Percentiles rank a stretch among this genome's conserved stretches.
These are phyloP conservation scores for Fraxinus sp. DNA, from an alignment of 305 asterid genomes.

Conservation along the genomic window DNA sequence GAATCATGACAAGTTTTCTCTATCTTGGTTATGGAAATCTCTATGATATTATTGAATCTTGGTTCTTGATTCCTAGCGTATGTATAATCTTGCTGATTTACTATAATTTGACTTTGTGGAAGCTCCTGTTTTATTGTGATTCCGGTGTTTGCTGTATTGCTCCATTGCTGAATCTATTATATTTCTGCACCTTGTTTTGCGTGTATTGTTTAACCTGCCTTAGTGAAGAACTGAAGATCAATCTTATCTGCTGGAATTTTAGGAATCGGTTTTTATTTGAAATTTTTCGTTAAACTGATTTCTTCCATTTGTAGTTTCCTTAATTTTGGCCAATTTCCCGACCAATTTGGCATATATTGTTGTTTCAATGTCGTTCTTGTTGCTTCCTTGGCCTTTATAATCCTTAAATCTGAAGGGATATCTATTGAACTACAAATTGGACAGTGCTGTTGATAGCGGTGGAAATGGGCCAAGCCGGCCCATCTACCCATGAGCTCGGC, in stretches of 20 bases:
- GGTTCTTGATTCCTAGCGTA: background rate
- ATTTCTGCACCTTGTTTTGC: background rate
- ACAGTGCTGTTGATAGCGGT: background rate
- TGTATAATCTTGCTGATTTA: background rate
- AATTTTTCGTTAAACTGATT: background rate
- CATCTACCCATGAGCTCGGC: too few relatives aligned
- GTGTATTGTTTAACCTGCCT: background rate
- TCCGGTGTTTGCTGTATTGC: background rate
- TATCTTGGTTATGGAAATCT: conserved; percentile 2
- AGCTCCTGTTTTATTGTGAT: background rate
- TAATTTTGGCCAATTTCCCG: conserved; percentile 6
- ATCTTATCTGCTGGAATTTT: conserved; percentile 7
- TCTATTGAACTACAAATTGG: background rate
- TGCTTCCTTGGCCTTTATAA: conserved; percentile 4
- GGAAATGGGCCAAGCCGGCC: too few relatives aligned
- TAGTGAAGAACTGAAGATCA: conserved; percentile 4
- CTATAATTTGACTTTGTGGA: background rate
- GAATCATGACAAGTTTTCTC: background rate
- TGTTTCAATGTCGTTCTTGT: background rate
- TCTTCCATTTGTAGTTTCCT: conserved; percentile 15
- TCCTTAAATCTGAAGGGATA: background rate
- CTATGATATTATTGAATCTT: background rate
- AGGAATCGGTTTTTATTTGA: conserved; percentile 12
- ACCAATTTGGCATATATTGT: background rate
- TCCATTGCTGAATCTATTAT: background rate